Evolutionary conservation across 2,329 filamentous ascomycete species (phyloP).

Genomic region (Metarhizium guizhouense): DNA sequence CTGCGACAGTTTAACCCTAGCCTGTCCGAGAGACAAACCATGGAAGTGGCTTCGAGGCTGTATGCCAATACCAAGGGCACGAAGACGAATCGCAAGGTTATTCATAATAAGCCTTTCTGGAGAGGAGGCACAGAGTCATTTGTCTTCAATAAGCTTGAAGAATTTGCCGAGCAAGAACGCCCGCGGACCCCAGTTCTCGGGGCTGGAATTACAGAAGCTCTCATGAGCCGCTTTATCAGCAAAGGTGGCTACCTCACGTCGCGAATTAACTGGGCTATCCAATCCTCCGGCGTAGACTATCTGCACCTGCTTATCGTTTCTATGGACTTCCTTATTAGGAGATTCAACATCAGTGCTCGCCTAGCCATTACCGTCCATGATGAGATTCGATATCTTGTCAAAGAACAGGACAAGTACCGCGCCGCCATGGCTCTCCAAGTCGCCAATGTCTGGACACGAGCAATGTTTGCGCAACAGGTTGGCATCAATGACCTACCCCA

Average conservation of each 20-base stretch:
- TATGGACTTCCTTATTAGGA: slow-evolving; percentile 88
- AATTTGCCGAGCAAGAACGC: slow-evolving; percentile 90
- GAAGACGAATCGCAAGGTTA: slow-evolving; percentile 64
- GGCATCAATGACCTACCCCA: slow-evolving; percentile 94
- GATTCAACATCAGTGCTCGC: slow-evolving; percentile 77
- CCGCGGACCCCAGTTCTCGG: slow-evolving; percentile 88
- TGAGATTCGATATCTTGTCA: slow-evolving; percentile 90
- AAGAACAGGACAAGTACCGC: slow-evolving; percentile 75
- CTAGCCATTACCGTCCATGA: slow-evolving; percentile 93
- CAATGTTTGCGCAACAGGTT: slow-evolving; percentile 95
- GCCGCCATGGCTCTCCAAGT: slow-evolving; percentile 90
- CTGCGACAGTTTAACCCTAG: slow-evolving; percentile 88
- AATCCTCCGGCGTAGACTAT: slow-evolving; percentile 95
- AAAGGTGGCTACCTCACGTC: slow-evolving; percentile 91
- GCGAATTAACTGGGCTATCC: slow-evolving; percentile 98
- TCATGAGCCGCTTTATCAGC: slow-evolving; percentile 80
- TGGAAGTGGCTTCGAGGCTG: slow-evolving; percentile 65
- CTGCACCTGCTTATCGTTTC: slow-evolving; percentile 84
- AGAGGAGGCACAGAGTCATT: slow-evolving; percentile 93
- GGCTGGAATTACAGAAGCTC: slow-evolving; percentile 89
- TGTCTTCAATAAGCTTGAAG: slow-evolving; percentile 96
- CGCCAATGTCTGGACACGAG: slow-evolving; percentile 90
- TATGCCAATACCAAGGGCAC: slow-evolving; percentile 87
- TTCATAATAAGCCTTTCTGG: slow-evolving; percentile 79
- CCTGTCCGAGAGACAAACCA: slow-evolving; percentile 71